Evolutionary conservation across 2,329 filamentous ascomycete species (phyloP).

Genomic region (Aspergillus sp.): DNA sequence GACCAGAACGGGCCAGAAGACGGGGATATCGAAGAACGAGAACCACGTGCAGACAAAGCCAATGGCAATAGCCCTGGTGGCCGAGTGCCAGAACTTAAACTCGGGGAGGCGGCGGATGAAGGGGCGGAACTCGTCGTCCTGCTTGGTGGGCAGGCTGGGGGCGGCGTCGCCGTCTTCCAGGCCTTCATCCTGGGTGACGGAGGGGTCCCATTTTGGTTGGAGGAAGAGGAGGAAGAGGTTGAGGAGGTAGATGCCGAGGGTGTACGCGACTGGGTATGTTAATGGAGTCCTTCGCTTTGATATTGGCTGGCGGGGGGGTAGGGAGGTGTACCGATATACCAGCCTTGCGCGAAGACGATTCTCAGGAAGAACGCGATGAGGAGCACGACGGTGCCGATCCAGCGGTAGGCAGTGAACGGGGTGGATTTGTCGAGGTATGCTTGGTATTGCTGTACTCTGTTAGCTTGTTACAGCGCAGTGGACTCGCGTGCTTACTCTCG

Average conservation of each 20-base stretch:
- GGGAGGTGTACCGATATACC: constrained; percentile 74
- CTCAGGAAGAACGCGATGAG: constrained; percentile 77
- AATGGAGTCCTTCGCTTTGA: constrained; percentile 3
- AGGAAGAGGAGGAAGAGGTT: constrained; percentile 99
- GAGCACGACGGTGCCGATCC: constrained; percentile 68
- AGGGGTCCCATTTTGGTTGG: constrained; percentile 96
- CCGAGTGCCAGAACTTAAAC: constrained; percentile 99
- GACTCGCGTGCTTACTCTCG: constrained; percentile 32
- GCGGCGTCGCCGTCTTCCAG: constrained; percentile 86
- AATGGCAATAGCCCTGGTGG: constrained; percentile 76
- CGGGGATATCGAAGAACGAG: constrained; percentile 86
- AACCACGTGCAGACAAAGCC: constrained; percentile 87
- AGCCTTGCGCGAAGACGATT: constrained; percentile 87
- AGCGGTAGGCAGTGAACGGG: constrained; percentile 80
- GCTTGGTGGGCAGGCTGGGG: constrained; percentile 73
- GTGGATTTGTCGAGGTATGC: constrained; percentile 87
- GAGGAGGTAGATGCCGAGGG: constrained; percentile 94
- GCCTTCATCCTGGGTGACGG: constrained; percentile 86
- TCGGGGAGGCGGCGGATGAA: constrained; percentile 94
- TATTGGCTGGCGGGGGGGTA: neutral
- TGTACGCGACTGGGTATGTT: constrained; percentile 68
- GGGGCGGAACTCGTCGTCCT: constrained; percentile 94
- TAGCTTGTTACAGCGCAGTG: too few relatives aligned
- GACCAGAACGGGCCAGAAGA: constrained; percentile 97
- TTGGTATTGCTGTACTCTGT: constrained; percentile 86